Conservation (phyloP, 768 basidiomycete genomes). For the Suillus subluteus region DNA sequence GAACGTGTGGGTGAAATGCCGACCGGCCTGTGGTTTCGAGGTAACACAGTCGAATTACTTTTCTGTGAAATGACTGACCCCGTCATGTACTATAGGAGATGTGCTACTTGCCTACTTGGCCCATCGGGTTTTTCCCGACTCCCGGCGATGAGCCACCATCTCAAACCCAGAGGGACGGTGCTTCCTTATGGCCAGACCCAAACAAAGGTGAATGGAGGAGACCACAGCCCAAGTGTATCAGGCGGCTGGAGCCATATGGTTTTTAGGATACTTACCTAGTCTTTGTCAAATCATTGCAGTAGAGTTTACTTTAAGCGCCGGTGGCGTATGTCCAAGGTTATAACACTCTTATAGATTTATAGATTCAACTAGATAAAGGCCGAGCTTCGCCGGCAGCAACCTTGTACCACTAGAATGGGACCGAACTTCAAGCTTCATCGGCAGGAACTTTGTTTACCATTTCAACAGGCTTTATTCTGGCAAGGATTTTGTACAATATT, state of each 20-base stretch:
- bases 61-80: background rate
- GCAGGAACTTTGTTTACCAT: too few species aligned
- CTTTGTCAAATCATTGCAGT: background rate
- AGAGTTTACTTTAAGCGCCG: background rate
- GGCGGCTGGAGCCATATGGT: slow-evolving; percentile 16
- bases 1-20: slow-evolving; percentile 26
- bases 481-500: too few species aligned
- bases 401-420: too few species aligned
- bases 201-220: slow-evolving; percentile 23
- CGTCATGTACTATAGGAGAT: slow-evolving; percentile 24
- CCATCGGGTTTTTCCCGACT: slow-evolving; percentile 14
- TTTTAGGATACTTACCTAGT: background rate
- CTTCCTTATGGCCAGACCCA: background rate
- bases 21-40: slow-evolving; percentile 18
- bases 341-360: too few species aligned
- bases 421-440: too few species aligned
- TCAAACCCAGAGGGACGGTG: background rate
- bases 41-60: slow-evolving; percentile 1
- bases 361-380: too few species aligned
- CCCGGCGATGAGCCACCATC: background rate
- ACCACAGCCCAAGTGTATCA: slow-evolving; percentile 30
- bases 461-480: too few species aligned
- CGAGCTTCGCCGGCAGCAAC: too few species aligned
- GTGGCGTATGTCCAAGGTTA: too few species aligned
- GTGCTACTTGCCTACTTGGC: slow-evolving; percentile 32